Evolutionary conservation across 352 stramenopile species (phyloP).

Genomic region (Phytophthora quininea): DNA sequence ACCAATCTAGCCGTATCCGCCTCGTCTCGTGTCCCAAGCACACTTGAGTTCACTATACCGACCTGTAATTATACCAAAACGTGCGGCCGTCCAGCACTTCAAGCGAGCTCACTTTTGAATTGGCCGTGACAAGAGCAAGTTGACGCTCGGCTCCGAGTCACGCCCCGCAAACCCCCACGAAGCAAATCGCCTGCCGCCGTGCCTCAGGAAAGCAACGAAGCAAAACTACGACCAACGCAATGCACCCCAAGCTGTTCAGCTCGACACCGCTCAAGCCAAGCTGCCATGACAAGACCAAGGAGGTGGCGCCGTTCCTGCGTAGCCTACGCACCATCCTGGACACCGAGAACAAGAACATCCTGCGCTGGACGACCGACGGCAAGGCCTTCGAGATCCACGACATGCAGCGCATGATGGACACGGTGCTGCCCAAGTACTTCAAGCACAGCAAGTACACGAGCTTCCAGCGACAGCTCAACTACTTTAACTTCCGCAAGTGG

Average conservation of each 20-base stretch:
- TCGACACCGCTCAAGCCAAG: background rate
- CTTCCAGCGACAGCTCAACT: constrained; percentile 94
- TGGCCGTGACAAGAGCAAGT: background rate
- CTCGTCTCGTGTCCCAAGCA: background rate
- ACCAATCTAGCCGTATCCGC: background rate
- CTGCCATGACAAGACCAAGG: constrained; percentile 26
- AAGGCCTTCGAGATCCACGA: constrained; percentile 75
- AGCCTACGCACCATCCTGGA: constrained; percentile 70
- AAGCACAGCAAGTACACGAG: constrained; percentile 94
- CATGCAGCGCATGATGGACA: constrained; percentile 72
- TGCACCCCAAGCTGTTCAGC: background rate
- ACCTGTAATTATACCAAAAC: background rate
- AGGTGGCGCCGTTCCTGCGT: constrained; percentile 75
- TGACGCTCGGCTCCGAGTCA: background rate
- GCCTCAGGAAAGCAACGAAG: background rate
- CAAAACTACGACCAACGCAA: too few species aligned
- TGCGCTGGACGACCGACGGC: constrained; percentile 63
- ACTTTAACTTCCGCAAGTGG: constrained; percentile 94
- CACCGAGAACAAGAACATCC: constrained; percentile 44
- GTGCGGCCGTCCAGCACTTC: background rate
- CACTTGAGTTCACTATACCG: background rate
- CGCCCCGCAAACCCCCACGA: background rate
- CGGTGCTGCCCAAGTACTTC: constrained; percentile 93
- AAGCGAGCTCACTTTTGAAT: background rate
- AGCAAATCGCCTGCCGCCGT: background rate